A percentile compares a stretch with the other conserved stretches of the same genome.
phyloP scores from a whole-genome alignment of 2,329 filamentous ascomycete genomes.

The Aspergillus persii region DNA sequence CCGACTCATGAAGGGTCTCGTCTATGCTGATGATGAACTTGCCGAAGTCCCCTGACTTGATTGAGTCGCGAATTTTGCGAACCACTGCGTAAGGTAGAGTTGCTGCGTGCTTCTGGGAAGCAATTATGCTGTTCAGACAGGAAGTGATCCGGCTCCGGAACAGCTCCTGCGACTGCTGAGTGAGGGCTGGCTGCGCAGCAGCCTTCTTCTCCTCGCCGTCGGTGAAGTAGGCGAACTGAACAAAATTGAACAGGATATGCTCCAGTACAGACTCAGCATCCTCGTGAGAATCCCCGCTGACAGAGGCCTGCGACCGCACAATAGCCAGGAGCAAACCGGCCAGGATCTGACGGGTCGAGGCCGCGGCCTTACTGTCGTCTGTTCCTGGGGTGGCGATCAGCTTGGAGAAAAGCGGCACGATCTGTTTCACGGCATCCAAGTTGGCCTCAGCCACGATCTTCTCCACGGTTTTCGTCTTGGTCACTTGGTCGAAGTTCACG shows the following conservation, averaged over 20 bases:
- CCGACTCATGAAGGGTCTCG: slow-evolving; percentile 41
- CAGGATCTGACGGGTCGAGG: slow-evolving; percentile 48
- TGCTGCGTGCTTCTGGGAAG: slow-evolving; percentile 37
- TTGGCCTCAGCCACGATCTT: slow-evolving; percentile 64
- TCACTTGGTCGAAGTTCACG: slow-evolving; percentile 80
- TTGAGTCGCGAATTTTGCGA: slow-evolving; percentile 39
- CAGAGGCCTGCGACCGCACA: slow-evolving; percentile 42
- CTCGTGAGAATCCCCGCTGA: slow-evolving; percentile 28
- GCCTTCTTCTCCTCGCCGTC: slow-evolving; percentile 32
- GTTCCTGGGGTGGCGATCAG: slow-evolving; percentile 48
- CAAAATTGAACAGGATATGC: slow-evolving; percentile 45
- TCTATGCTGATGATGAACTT: slow-evolving; percentile 51
- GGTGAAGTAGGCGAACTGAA: slow-evolving; percentile 52
- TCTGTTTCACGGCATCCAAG: slow-evolving; percentile 48
- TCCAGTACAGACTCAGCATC: slow-evolving; percentile 44
- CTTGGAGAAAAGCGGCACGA: slow-evolving; percentile 53
- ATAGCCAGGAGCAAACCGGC: slow-evolving; percentile 54
- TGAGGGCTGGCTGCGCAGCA: slow-evolving; percentile 45
- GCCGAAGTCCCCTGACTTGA: slow-evolving; percentile 34
- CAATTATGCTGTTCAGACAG: slow-evolving; percentile 52
- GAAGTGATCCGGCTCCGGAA: slow-evolving; percentile 57
- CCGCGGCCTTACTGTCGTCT: slow-evolving; percentile 45
- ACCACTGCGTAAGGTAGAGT: slow-evolving; percentile 41
- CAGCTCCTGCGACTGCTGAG: slow-evolving; percentile 48
- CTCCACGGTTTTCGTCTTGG: slow-evolving; percentile 81